Evolutionary conservation across 2,329 filamentous ascomycete genomes (phyloP).

Genomic region (Pseudocercospora fuligena): DNA sequence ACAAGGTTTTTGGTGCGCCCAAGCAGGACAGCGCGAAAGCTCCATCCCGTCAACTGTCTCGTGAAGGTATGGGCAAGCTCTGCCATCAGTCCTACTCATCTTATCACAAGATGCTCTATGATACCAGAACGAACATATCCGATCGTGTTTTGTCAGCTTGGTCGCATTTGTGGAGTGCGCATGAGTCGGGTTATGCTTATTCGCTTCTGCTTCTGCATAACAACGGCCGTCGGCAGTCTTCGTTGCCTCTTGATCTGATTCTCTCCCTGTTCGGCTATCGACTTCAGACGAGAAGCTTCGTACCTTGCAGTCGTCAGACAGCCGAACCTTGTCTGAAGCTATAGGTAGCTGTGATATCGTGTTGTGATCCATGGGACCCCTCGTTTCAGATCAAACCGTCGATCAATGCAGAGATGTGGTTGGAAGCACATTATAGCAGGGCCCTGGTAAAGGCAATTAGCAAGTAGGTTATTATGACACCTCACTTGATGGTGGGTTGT

Average conservation of each 20-base stretch:
- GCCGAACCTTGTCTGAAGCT: neutral
- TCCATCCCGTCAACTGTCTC: neutral
- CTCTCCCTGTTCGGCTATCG: neutral
- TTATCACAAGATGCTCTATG: constrained; percentile 4
- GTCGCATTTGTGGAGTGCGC: neutral
- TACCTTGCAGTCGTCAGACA: neutral
- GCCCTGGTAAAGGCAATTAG: constrained; percentile 1
- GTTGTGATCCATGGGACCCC: neutral
- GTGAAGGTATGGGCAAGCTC: constrained; percentile 4
- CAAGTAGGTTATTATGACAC: neutral
- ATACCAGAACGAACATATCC: constrained; percentile 4
- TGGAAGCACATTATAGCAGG: constrained; percentile 2
- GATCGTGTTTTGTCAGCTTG: neutral
- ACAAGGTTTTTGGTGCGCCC: neutral
- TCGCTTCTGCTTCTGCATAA: neutral
- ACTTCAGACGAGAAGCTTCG: neutral
- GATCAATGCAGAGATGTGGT: constrained; percentile 3
- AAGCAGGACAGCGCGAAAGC: neutral
- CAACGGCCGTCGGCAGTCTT: neutral
- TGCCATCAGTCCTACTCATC: neutral
- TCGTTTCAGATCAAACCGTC: neutral
- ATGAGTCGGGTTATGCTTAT: constrained; percentile 6
- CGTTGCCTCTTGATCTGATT: neutral
- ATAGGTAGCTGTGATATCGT: neutral
- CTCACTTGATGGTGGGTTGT: neutral